These are phyloP conservation scores for Suillus plorans DNA, from an alignment of 768 basidiomycete genomes.

Conservation along the genomic window DNA sequence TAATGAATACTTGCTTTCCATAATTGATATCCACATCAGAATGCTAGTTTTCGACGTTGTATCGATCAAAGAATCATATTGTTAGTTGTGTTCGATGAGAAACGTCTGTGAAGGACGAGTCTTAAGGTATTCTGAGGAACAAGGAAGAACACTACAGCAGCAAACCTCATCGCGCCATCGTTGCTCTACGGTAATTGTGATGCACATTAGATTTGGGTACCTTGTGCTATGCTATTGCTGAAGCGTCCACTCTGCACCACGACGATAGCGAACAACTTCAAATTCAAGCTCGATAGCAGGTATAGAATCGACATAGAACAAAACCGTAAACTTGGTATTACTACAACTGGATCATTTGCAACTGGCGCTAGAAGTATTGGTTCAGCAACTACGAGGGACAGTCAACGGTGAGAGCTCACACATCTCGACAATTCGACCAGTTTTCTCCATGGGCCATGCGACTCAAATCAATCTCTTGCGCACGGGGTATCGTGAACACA, in stretches of 20 bases:
- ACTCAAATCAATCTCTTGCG: background rate
- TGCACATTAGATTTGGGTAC: too few relatives aligned
- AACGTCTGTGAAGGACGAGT: background rate
- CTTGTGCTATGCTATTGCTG: too few relatives aligned
- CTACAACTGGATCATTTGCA: background rate
- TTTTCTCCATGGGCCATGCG: background rate
- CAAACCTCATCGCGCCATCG: too few relatives aligned
- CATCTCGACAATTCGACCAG: background rate
- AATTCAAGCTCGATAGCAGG: background rate
- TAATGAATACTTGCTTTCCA: constrained; percentile 31
- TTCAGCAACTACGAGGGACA: background rate
- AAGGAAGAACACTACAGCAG: too few relatives aligned
- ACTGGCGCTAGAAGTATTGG: background rate
- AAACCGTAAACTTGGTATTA: background rate
- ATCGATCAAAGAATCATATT: background rate
- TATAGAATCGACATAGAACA: background rate
- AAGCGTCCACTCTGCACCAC: too few relatives aligned
- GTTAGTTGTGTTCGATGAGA: background rate
- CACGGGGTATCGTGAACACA: background rate
- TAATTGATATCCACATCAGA: background rate
- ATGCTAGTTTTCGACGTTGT: background rate
- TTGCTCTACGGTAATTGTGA: too few relatives aligned
- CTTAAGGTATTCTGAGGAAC: too few relatives aligned
- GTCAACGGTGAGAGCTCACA: background rate
- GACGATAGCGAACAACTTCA: background rate